Conservation (phyloP, 1,284 basidiomycete species). For the Rhizoctonia solani region DNA sequence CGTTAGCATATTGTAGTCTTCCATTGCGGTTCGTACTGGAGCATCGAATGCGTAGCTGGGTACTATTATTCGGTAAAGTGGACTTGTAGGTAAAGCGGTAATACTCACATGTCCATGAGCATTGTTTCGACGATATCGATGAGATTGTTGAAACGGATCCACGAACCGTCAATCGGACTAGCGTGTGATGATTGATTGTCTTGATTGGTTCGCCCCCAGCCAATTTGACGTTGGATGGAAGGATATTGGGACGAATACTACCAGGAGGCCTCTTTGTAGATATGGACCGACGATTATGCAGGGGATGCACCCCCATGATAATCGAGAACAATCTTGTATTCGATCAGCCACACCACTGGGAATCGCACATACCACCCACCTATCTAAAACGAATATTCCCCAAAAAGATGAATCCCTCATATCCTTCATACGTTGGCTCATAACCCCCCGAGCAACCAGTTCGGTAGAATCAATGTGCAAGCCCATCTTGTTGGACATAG, state of each 20-base stretch:
- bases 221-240: conserved; percentile 1
- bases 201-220: conserved; percentile 16
- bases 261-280: conserved; percentile 10
- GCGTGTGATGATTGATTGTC: not conserved
- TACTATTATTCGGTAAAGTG: not conserved
- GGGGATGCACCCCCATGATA: conserved; percentile 17
- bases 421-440: conserved; percentile 2
- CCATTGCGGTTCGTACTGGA: conserved; percentile 2
- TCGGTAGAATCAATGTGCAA: conserved; percentile 24
- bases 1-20: not conserved
- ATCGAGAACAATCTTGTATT: conserved; percentile 1
- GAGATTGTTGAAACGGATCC: not conserved
- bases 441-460: conserved; percentile 12
- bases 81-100: not conserved
- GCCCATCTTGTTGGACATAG: conserved; percentile 20
- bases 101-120: conserved; percentile 11
- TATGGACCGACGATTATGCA: conserved; percentile 15
- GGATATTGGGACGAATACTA: not conserved
- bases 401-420: conserved; percentile 12
- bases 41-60: conserved; percentile 8
- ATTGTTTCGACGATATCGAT: conserved; percentile 26
- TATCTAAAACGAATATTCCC: conserved; percentile 5
- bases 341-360: not conserved
- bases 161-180: not conserved
- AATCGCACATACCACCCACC: not conserved